Percentiles rank a stretch among this genome's conserved stretches.
These are phyloP conservation scores for Dujonia santamariae DNA, from an alignment of 1,139 yeast genomes.

Conservation along the genomic window DNA sequence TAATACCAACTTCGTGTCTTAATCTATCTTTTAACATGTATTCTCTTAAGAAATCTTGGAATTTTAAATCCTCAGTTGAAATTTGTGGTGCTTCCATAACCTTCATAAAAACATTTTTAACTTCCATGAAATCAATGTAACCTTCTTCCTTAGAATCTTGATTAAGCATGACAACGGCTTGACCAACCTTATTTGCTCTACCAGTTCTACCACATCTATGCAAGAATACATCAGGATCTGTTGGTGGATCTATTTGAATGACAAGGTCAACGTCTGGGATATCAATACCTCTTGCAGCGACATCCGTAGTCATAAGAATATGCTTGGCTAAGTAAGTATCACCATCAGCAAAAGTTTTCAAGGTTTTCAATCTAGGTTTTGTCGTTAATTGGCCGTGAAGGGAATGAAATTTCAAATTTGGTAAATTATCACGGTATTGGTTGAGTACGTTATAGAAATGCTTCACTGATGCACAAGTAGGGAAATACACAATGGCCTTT, in stretches of 20 bases:
- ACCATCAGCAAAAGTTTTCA: constrained; percentile 54
- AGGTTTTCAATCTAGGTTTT: constrained; percentile 68
- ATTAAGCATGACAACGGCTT: constrained; percentile 69
- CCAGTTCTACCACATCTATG: constrained; percentile 95
- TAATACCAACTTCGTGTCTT: constrained; percentile 75
- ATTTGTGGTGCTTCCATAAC: constrained; percentile 30
- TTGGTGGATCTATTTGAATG: constrained; percentile 86
- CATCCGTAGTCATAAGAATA: constrained; percentile 78
- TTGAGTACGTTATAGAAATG: constrained; percentile 64
- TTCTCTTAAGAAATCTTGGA: constrained; percentile 35
- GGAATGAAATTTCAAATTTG: constrained; percentile 52
- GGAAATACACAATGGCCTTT: constrained; percentile 83
- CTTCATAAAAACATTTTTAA: constrained; percentile 59
- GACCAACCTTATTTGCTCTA: constrained; percentile 80
- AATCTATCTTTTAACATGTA: constrained; percentile 75
- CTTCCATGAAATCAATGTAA: constrained; percentile 75
- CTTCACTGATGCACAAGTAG: constrained; percentile 84
- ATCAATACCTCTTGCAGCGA: constrained; percentile 93
- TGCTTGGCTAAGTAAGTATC: constrained; percentile 38
- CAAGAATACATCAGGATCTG: constrained; percentile 81
- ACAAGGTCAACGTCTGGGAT: constrained; percentile 90
- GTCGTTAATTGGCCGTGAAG: constrained; percentile 85
- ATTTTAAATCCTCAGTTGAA: constrained; percentile 19
- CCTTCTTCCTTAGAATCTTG: constrained; percentile 70
- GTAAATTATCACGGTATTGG: constrained; percentile 13